Conservation (phyloP, 495 filamentous ascomycete genomes). For the Xylaria curta region DNA sequence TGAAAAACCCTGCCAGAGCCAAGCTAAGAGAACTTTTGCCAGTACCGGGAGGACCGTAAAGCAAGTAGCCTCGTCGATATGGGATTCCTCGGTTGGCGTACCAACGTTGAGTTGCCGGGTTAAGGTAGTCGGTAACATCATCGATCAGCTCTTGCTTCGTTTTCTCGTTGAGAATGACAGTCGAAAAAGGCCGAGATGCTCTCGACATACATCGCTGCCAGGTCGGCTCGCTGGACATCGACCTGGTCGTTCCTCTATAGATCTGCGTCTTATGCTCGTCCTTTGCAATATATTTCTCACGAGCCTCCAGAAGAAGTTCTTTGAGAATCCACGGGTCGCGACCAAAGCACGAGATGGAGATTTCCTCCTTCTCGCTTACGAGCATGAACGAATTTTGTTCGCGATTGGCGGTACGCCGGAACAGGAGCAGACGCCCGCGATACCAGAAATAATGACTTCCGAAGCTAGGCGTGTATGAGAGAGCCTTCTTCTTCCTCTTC, state of each 20-base stretch:
- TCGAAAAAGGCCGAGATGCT: slow-evolving; percentile 78
- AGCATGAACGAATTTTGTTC: slow-evolving; percentile 37
- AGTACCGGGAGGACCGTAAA: slow-evolving; percentile 89
- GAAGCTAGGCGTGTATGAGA: slow-evolving; percentile 69
- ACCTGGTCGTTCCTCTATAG: slow-evolving; percentile 61
- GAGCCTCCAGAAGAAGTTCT: slow-evolving; percentile 69
- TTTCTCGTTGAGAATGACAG: slow-evolving; percentile 79
- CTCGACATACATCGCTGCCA: slow-evolving; percentile 65
- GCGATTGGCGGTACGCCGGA: slow-evolving; percentile 53
- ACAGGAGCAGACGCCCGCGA: slow-evolving; percentile 59
- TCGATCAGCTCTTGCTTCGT: slow-evolving; percentile 77
- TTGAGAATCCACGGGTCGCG: slow-evolving; percentile 70
- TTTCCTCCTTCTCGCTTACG: slow-evolving; percentile 59
- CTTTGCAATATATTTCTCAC: slow-evolving; percentile 60
- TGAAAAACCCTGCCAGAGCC: slow-evolving; percentile 73
- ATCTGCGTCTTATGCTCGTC: slow-evolving; percentile 70
- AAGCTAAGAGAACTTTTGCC: slow-evolving; percentile 67
- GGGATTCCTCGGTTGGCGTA: slow-evolving; percentile 78
- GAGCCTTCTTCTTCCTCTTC: slow-evolving; percentile 60
- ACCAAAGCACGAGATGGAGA: slow-evolving; percentile 70
- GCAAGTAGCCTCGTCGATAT: slow-evolving; percentile 85
- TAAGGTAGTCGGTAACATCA: slow-evolving; percentile 89
- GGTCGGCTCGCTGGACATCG: slow-evolving; percentile 39
- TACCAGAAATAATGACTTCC: slow-evolving; percentile 73
- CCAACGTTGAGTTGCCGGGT: slow-evolving; percentile 77